Conservation (phyloP, 208 protist genomes). For the Porcisia hertigi region DNA sequence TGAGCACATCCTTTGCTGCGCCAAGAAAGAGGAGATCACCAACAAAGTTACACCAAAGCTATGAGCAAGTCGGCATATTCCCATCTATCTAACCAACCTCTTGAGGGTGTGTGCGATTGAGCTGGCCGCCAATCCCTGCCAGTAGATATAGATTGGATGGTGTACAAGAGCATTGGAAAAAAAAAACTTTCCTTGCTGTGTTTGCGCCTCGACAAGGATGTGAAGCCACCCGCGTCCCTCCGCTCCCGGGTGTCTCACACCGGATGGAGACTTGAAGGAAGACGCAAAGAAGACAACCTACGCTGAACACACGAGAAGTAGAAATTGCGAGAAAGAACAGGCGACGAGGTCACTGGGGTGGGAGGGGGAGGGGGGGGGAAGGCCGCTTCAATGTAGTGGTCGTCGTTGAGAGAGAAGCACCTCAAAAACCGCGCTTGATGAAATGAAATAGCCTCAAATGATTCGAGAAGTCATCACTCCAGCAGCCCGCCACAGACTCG, state of each 20-base stretch:
- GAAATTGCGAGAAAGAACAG: background rate
- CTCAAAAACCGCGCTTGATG: background rate
- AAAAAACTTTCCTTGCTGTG: background rate
- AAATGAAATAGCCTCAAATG: background rate
- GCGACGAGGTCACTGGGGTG: background rate
- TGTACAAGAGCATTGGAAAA: no score
- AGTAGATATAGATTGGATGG: no score
- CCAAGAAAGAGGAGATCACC: background rate
- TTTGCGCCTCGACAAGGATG: background rate
- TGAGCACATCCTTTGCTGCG: background rate
- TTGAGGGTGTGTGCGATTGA: background rate
- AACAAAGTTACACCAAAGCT: background rate
- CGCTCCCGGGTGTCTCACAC: no score
- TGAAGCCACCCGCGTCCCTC: background rate
- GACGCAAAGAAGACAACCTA: no score
- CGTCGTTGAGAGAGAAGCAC: background rate
- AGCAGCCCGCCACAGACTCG: conserved; percentile 75
- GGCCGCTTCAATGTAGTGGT: background rate
- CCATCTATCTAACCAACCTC: no score
- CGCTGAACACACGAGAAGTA: background rate
- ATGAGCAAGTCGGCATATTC: background rate
- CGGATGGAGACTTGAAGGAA: background rate
- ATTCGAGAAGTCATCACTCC: conserved; percentile 25
- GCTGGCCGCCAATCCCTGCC: background rate
- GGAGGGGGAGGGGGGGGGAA: background rate